Percentiles rank a stretch among this genome's conserved stretches.
These are phyloP conservation scores for Pichia norvegensis DNA, from an alignment of 1,139 yeast species.

Conservation along the genomic window DNA sequence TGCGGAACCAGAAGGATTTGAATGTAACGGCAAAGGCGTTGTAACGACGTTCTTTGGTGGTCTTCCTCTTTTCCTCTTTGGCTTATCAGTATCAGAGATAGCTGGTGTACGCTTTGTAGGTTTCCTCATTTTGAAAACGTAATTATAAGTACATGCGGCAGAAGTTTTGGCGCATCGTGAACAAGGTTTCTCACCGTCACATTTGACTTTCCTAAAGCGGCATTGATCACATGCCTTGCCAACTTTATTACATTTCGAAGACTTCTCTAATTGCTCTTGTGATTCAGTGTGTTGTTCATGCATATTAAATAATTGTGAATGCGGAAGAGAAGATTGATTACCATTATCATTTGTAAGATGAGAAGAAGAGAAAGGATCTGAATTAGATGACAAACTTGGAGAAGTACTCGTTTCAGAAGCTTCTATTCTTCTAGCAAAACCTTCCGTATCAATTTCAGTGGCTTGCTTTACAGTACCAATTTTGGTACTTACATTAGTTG, in stretches of 20 bases:
- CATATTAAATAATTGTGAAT: no score
- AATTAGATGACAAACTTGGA: no score
- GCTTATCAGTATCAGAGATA: background rate
- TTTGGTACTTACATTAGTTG: no score
- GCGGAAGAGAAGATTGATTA: no score
- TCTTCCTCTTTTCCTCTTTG: slow-evolving; percentile 11
- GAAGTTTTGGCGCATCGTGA: slow-evolving; percentile 30
- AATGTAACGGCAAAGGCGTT: background rate
- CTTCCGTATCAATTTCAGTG: no score
- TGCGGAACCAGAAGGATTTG: background rate
- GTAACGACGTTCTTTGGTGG: slow-evolving; percentile 2
- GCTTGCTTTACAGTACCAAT: no score
- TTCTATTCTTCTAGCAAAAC: no score
- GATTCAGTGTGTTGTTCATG: no score
- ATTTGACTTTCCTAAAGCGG: slow-evolving; percentile 16
- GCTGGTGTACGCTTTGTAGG: background rate
- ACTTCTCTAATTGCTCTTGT: background rate
- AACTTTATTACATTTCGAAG: slow-evolving; percentile 30
- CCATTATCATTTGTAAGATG: background rate
- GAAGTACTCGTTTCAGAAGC: no score
- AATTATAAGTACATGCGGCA: slow-evolving; percentile 30
- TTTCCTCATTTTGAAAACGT: slow-evolving; percentile 22
- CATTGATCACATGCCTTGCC: slow-evolving; percentile 42
- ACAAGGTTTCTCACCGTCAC: slow-evolving; percentile 16
- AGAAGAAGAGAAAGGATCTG: no score